phyloP scores from a whole-genome alignment of 1,284 basidiomycete genomes.

The Ganoderma lingzhi region DNA sequence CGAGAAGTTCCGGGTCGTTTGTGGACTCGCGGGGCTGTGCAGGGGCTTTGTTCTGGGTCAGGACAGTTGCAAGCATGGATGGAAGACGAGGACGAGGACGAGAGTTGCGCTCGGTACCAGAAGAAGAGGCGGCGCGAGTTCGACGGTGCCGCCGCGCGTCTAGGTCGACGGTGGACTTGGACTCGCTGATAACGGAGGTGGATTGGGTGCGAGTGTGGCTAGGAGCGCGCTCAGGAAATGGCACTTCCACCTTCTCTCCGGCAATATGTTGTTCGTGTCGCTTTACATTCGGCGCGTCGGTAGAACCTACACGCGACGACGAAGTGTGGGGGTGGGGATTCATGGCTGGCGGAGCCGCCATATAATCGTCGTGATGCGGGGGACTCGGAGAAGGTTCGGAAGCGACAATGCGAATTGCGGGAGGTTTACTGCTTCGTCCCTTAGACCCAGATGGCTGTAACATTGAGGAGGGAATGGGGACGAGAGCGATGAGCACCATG shows the following conservation, averaged over 20 bases:
- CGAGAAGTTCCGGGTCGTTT: conserved; percentile 35
- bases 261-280: conserved; percentile 11
- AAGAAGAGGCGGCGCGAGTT: conserved; percentile 26
- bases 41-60: conserved; percentile 29
- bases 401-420: conserved; percentile 12
- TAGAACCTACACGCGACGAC: conserved; percentile 12
- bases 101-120: background rate
- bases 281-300: conserved; percentile 16
- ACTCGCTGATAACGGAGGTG: conserved; percentile 24
- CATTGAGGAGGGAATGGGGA: background rate
- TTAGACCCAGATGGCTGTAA: background rate
- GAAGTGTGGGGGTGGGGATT: conserved; percentile 9
- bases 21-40: conserved; percentile 28
- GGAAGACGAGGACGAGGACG: conserved; percentile 22
- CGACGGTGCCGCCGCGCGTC: conserved; percentile 7
- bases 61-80: conserved; percentile 31
- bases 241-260: background rate
- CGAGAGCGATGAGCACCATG: background rate
- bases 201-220: conserved; percentile 23
- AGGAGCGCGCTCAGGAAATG: conserved; percentile 5
- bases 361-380: conserved; percentile 21
- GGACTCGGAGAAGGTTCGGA: conserved; percentile 12
- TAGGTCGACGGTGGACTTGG: conserved; percentile 6
- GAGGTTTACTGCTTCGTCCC: conserved; percentile 6
- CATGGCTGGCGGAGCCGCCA: background rate